Conservation (phyloP, 2,329 filamentous ascomycete species). For the Alternaria alternata region DNA sequence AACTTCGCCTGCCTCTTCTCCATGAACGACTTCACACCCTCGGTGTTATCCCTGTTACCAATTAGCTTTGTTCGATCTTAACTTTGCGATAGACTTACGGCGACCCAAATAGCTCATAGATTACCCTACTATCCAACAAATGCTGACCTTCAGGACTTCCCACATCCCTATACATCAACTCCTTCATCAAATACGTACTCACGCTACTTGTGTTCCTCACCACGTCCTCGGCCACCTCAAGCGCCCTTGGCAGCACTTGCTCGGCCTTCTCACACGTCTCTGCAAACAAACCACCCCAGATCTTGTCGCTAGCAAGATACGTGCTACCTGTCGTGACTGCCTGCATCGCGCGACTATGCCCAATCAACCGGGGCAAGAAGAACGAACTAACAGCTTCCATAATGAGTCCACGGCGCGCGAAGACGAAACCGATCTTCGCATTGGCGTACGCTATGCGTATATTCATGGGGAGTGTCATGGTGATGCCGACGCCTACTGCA, state of each 20-base stretch:
- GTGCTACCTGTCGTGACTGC: constrained; percentile 72
- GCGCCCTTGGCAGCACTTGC: constrained; percentile 69
- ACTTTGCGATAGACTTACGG: constrained; percentile 41
- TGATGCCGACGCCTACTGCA: constrained; percentile 66
- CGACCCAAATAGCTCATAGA: constrained; percentile 67
- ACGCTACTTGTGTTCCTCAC: constrained; percentile 71
- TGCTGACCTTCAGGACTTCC: constrained; percentile 73
- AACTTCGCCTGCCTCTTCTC: constrained; percentile 73
- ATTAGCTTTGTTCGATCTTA: not conserved
- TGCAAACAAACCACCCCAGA: constrained; percentile 70
- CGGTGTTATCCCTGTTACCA: constrained; percentile 65
- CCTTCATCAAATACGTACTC: constrained; percentile 71
- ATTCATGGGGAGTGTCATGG: constrained; percentile 65
- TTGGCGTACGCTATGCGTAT: constrained; percentile 62
- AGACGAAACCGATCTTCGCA: constrained; percentile 78
- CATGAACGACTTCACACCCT: constrained; percentile 74
- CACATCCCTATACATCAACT: constrained; percentile 71
- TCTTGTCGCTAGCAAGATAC: constrained; percentile 59
- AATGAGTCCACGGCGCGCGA: constrained; percentile 72
- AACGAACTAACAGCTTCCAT: constrained; percentile 77
- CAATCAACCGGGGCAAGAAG: constrained; percentile 75
- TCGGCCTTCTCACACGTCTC: constrained; percentile 67
- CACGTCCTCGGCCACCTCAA: constrained; percentile 72
- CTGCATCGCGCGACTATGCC: constrained; percentile 69
- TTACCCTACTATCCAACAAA: constrained; percentile 71